Percentiles rank a stretch among this genome's conserved stretches.
Evolutionary conservation across 208 protist species (phyloP).

Genomic region (Crithidia mellificae): DNA sequence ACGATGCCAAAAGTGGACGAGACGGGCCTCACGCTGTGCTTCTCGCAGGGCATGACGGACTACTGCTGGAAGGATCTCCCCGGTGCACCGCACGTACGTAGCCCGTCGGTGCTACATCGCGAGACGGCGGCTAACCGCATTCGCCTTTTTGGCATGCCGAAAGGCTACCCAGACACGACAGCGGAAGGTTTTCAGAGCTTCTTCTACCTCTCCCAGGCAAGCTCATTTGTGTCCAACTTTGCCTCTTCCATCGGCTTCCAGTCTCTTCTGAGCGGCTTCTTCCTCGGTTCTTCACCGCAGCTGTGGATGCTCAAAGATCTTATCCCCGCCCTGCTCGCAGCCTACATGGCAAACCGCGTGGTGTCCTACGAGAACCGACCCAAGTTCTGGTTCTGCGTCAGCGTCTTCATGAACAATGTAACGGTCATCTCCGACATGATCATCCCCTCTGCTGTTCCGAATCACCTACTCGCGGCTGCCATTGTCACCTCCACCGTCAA

Average conservation of each 20-base stretch:
- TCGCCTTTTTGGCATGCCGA: slow-evolving; percentile 73
- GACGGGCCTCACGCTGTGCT: slow-evolving; percentile 34
- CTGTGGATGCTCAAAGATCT: slow-evolving; percentile 90
- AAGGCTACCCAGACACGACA: slow-evolving; percentile 72
- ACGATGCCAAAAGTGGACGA: slow-evolving; percentile 16
- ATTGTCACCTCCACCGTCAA: slow-evolving; percentile 78
- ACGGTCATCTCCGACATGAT: slow-evolving; percentile 84
- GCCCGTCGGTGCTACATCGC: slow-evolving; percentile 38
- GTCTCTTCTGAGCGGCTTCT: slow-evolving; percentile 83
- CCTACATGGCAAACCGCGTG: slow-evolving; percentile 83
- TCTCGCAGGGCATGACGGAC: slow-evolving; percentile 61
- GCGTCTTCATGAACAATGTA: slow-evolving; percentile 75
- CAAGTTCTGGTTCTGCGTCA: slow-evolving; percentile 89
- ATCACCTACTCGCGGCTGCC: slow-evolving; percentile 70
- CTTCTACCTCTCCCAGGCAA: slow-evolving; percentile 75
- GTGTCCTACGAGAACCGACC: slow-evolving; percentile 87
- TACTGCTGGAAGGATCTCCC: slow-evolving; percentile 46
- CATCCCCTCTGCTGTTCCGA: slow-evolving; percentile 59
- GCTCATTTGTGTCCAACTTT: slow-evolving; percentile 82
- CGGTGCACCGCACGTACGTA: slow-evolving; percentile 11
- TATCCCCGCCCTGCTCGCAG: slow-evolving; percentile 63
- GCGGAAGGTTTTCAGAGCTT: slow-evolving; percentile 75
- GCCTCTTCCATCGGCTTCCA: slow-evolving; percentile 85
- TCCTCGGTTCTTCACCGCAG: slow-evolving; percentile 74
- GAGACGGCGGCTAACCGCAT: slow-evolving; percentile 43